Evolutionary conservation across 345 rosid genomes (phyloP).

Genomic region (Reutealis trisperma): DNA sequence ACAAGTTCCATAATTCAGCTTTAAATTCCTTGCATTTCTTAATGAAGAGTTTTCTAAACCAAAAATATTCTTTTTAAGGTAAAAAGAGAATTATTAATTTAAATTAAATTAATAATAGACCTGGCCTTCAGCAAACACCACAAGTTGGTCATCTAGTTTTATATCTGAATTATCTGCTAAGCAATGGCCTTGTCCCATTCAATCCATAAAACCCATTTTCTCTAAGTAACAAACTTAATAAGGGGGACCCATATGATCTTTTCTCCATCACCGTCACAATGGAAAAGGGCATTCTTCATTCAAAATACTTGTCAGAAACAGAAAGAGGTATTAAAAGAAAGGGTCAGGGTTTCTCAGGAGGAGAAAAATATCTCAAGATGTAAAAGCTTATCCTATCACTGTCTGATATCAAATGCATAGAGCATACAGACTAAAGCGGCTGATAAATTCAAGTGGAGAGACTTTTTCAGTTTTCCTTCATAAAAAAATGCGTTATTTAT

Average conservation of each 20-base stretch:
- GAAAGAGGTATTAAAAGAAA: too few species aligned
- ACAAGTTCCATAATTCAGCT: background rate
- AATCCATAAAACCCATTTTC: background rate
- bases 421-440: background rate
- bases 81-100: background rate
- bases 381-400: background rate
- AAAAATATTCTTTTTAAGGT: background rate
- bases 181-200: background rate
- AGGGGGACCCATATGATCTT: background rate
- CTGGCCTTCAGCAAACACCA: background rate
- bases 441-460: background rate
- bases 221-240: background rate
- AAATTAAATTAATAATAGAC: background rate
- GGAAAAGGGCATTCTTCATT: too few species aligned
- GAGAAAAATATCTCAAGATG: background rate
- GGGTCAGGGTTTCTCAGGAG: too few species aligned
- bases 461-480: background rate
- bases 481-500: background rate
- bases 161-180: background rate
- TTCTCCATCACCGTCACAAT: background rate
- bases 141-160: background rate
- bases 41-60: background rate
- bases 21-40: background rate
- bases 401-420: background rate
- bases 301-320: background rate